Percentiles rank a stretch among this genome's conserved stretches.
Conservation (phyloP, 2,329 filamentous ascomycete genomes). For the Sporothrix brunneoviolacea region DNA sequence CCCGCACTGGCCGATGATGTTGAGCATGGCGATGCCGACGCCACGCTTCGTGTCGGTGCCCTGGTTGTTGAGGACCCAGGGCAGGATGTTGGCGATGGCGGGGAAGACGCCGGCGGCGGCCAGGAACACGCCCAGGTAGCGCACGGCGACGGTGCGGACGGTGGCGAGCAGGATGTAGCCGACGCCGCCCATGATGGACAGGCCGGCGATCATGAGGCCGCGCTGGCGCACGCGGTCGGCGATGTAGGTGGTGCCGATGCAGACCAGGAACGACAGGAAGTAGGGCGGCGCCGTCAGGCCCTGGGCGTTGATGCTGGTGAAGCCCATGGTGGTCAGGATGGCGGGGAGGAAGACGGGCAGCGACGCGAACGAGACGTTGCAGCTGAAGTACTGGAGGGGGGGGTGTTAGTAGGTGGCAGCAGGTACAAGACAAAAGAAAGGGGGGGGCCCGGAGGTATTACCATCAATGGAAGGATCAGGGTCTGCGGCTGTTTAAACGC, state of each 20-base stretch:
- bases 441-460: too few species aligned
- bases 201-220: conserved; percentile 49
- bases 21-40: conserved; percentile 55
- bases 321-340: conserved; percentile 61
- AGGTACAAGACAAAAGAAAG: conserved; percentile 17
- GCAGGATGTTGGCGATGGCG: conserved; percentile 60
- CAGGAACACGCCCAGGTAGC: conserved; percentile 43
- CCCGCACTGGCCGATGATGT: conserved; percentile 55
- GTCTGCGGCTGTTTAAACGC: conserved; percentile 43
- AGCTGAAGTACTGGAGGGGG: conserved; percentile 26
- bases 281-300: conserved; percentile 67
- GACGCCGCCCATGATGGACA: conserved; percentile 50
- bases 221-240: conserved; percentile 62
- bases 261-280: conserved; percentile 58
- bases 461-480: conserved; percentile 36
- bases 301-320: conserved; percentile 59
- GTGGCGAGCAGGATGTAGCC: conserved; percentile 62
- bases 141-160: conserved; percentile 35
- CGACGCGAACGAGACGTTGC: conserved; percentile 28
- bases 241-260: conserved; percentile 53
- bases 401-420: conserved; percentile 16
- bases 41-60: conserved; percentile 60
- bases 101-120: conserved; percentile 49
- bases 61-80: conserved; percentile 66
- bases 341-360: conserved; percentile 59